Evolutionary conservation across 2,329 filamentous ascomycete genomes (phyloP).

Genomic region (Cordyceps cicadae): DNA sequence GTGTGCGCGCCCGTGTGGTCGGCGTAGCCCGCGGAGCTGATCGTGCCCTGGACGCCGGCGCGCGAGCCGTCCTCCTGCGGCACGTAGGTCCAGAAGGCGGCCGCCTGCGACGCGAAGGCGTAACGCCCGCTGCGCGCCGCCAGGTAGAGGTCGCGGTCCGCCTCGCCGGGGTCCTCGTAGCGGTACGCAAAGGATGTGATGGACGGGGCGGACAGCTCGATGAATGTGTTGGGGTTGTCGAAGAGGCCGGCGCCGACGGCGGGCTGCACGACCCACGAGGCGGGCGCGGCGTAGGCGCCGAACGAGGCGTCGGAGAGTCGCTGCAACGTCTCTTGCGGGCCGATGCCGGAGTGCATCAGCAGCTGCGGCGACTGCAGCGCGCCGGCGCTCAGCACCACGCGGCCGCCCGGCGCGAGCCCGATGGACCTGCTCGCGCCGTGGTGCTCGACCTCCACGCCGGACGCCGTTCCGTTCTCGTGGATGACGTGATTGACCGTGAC

Average conservation of each 20-base stretch:
- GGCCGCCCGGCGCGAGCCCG: constrained; percentile 15
- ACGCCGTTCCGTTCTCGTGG: constrained; percentile 30
- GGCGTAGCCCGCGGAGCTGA: constrained; percentile 37
- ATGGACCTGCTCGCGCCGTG: constrained; percentile 25
- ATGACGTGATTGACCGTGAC: constrained; percentile 37
- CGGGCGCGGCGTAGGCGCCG: constrained; percentile 21
- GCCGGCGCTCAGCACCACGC: constrained; percentile 33
- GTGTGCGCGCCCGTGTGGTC: constrained; percentile 34
- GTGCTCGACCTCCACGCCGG: constrained; percentile 31
- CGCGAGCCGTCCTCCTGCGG: constrained; percentile 31
- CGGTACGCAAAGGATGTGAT: constrained; percentile 40
- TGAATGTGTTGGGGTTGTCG: constrained; percentile 49
- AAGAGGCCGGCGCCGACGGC: constrained; percentile 43
- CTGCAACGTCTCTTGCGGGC: constrained; percentile 26
- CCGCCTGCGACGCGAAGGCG: constrained; percentile 43
- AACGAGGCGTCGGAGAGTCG: constrained; percentile 17
- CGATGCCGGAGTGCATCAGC: constrained; percentile 38
- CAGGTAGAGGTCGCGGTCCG: constrained; percentile 39
- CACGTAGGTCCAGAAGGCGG: constrained; percentile 44
- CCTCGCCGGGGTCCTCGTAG: constrained; percentile 33
- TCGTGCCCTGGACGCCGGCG: constrained; percentile 43
- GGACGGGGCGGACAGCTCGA: constrained; percentile 34
- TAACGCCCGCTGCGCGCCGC: constrained; percentile 41
- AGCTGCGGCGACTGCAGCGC: constrained; percentile 32
- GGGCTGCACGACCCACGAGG: constrained; percentile 39